Evolutionary conservation across 1,139 yeast species (phyloP).

Genomic region (Debaryomyces psychrophilus): DNA sequence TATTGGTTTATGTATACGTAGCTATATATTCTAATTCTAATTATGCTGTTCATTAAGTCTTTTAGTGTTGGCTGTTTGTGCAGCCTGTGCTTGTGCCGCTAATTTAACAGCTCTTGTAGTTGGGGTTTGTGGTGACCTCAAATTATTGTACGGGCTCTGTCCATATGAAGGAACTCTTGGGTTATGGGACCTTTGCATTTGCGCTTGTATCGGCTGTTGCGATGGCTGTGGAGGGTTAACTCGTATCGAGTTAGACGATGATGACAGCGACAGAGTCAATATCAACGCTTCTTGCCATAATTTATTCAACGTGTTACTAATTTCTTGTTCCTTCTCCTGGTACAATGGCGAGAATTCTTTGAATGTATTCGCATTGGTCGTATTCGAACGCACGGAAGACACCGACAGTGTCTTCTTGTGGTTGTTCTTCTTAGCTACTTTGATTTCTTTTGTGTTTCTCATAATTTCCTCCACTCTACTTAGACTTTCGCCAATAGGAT

Average conservation of each 20-base stretch:
- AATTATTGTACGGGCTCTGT: slow-evolving; percentile 16
- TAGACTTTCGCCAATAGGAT: slow-evolving; percentile 69
- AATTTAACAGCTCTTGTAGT: slow-evolving; percentile 44
- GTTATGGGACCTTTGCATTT: slow-evolving; percentile 28
- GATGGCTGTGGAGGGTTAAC: slow-evolving; percentile 11
- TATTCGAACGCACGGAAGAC: background rate
- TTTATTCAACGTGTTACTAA: slow-evolving; percentile 28
- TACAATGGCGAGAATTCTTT: slow-evolving; percentile 38
- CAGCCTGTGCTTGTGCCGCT: slow-evolving; percentile 26
- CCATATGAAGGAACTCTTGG: slow-evolving; percentile 32
- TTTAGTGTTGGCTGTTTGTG: slow-evolving; percentile 12
- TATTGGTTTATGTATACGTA: slow-evolving; percentile 8
- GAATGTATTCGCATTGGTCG: slow-evolving; percentile 34
- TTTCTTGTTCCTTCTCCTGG: slow-evolving; percentile 38
- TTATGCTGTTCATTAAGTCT: slow-evolving; percentile 6
- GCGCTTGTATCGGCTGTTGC: slow-evolving; percentile 14
- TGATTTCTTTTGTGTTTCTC: slow-evolving; percentile 23
- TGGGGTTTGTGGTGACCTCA: slow-evolving; percentile 33
- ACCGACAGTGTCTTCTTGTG: slow-evolving; percentile 9
- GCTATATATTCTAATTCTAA: slow-evolving; percentile 1
- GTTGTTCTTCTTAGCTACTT: slow-evolving; percentile 23
- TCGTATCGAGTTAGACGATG: slow-evolving; percentile 12
- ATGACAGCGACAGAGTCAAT: slow-evolving; percentile 18
- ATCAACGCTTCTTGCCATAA: slow-evolving; percentile 50
- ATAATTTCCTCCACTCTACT: slow-evolving; percentile 42